Conservation (phyloP, 75 land plant genomes). For the Larix kaempferi region DNA sequence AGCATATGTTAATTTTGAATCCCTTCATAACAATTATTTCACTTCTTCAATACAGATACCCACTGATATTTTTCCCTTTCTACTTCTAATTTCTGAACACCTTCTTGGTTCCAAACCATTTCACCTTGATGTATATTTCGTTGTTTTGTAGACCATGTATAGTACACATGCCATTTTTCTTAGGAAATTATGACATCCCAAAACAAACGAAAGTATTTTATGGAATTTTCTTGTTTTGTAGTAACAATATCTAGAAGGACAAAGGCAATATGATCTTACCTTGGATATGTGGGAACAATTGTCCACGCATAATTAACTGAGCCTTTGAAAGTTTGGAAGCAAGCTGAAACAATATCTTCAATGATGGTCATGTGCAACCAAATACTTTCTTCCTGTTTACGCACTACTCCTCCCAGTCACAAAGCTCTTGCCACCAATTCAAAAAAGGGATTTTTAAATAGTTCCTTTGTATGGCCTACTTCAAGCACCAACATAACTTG, state of each 20-base stretch:
- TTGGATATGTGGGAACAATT: constrained; percentile 95
- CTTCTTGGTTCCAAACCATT: too few species aligned
- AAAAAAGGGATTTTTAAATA: constrained; percentile 97
- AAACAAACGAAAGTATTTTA: not conserved
- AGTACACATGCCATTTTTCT: not conserved
- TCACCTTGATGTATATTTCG: too few species aligned
- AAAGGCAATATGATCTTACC: constrained; percentile 27
- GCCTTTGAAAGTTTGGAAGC: constrained; percentile 89
- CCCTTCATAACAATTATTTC: not conserved
- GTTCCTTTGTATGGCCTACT: constrained; percentile 91
- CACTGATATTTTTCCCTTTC: not conserved
- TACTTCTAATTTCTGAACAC: not conserved
- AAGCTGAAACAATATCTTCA: constrained; percentile 77
- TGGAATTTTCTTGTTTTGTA: not conserved
- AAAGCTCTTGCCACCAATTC: constrained; percentile 78
- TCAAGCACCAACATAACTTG: constrained; percentile 1
- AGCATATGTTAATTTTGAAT: not conserved
- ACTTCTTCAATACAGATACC: not conserved
- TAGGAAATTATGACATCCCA: not conserved
- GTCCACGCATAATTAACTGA: constrained; percentile 99
- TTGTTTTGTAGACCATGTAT: not conserved
- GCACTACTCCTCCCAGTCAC: constrained; percentile 96
- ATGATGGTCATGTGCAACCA: constrained; percentile 98
- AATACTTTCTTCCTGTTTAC: constrained; percentile 96
- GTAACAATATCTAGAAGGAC: not conserved